phyloP scores from a whole-genome alignment of 805 yeast species.

The Saturnispora bothae region DNA sequence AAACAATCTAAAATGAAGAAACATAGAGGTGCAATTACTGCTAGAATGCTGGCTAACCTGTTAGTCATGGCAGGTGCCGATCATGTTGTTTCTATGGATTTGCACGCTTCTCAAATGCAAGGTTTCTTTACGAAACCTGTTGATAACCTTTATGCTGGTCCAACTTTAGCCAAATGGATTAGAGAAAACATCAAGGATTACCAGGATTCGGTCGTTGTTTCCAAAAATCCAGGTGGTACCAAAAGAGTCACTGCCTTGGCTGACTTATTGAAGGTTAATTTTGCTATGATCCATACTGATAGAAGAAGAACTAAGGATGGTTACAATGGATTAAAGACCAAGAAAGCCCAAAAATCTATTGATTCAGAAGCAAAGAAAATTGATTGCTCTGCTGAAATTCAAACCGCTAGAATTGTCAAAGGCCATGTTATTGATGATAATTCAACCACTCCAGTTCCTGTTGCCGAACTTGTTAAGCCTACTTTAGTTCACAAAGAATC shows the following conservation, averaged over 20 bases:
- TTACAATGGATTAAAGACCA: constrained; percentile 32
- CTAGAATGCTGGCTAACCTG: constrained; percentile 93
- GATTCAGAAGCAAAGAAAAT: constrained; percentile 37
- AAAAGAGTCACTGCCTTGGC: constrained; percentile 96
- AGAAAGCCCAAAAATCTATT: constrained; percentile 31
- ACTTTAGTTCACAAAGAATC: constrained; percentile 18
- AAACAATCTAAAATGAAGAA: constrained; percentile 97
- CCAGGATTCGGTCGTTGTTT: constrained; percentile 85
- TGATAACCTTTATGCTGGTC: constrained; percentile 93
- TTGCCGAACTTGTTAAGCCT: constrained; percentile 11
- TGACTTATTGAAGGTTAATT: constrained; percentile 89
- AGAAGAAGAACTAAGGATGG: constrained; percentile 79
- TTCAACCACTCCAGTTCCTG: constrained; percentile 6
- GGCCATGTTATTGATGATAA: constrained; percentile 95
- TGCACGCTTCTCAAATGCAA: constrained; percentile 97
- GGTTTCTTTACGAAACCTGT: constrained; percentile 97
- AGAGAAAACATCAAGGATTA: constrained; percentile 80
- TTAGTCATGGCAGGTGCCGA: constrained; percentile 98
- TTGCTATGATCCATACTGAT: constrained; percentile 98
- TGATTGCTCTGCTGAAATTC: constrained; percentile 68
- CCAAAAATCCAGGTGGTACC: constrained; percentile 99
- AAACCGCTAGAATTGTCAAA: constrained; percentile 90
- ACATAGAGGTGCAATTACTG: constrained; percentile 97
- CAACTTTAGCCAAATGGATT: constrained; percentile 93
- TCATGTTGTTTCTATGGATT: constrained; percentile 95